These are phyloP conservation scores for Sambucus nigra DNA, from an alignment of 129 eudicot genomes.

Conservation along the genomic window DNA sequence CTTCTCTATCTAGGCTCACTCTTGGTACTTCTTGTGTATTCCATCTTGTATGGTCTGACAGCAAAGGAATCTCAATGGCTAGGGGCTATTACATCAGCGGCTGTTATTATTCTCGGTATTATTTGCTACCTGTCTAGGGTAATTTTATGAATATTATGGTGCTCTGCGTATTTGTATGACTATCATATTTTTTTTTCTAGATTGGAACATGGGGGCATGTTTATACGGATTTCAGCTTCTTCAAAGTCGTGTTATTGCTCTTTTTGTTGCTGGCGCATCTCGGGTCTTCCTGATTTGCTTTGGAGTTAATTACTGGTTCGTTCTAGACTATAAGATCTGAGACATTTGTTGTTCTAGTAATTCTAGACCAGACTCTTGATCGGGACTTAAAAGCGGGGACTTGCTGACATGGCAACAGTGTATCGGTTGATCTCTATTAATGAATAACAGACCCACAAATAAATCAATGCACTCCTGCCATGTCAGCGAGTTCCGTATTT, in stretches of 20 bases:
- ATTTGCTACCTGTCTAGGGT: too few relatives aligned
- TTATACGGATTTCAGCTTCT: slow-evolving; percentile 95
- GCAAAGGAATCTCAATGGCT: slow-evolving; percentile 96
- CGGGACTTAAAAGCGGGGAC: too few relatives aligned
- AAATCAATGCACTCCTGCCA: too few relatives aligned
- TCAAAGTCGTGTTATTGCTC: slow-evolving; percentile 81
- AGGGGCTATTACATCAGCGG: slow-evolving; percentile 93
- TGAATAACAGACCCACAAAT: too few relatives aligned
- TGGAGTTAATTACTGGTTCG: slow-evolving; percentile 98
- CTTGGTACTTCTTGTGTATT: slow-evolving; percentile 81
- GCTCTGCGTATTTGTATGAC: not conserved
- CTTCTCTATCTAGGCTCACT: slow-evolving; percentile 82
- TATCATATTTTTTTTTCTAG: slow-evolving; percentile 26
- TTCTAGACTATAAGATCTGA: slow-evolving; percentile 6
- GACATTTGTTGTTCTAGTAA: not conserved
- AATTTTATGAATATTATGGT: not conserved
- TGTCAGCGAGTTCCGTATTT: too few relatives aligned
- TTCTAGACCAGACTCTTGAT: too few relatives aligned
- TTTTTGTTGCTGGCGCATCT: slow-evolving; percentile 88
- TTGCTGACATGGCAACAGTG: too few relatives aligned
- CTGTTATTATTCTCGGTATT: slow-evolving; percentile 90
- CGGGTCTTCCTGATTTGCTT: slow-evolving; percentile 97
- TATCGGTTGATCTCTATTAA: too few relatives aligned
- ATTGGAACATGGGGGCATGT: slow-evolving; percentile 99
- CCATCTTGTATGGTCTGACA: slow-evolving; percentile 80